Percentiles rank a stretch among this genome's conserved stretches.
Conservation (phyloP, 2,329 filamentous ascomycete species). For the Pyrenochaeta sp. region DNA sequence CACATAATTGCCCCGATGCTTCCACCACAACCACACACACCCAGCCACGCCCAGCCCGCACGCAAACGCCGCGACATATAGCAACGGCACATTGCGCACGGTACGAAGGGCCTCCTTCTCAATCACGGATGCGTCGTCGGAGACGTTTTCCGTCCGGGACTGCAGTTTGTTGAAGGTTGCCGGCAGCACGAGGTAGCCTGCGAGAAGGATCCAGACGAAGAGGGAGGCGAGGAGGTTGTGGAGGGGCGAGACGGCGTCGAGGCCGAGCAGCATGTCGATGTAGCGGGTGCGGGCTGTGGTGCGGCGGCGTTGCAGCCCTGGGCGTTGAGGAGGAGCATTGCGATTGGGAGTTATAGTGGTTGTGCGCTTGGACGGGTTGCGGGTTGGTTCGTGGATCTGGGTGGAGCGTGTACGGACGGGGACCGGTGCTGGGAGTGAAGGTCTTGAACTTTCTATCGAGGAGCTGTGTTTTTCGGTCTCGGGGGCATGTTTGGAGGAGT, state of each 20-base stretch:
- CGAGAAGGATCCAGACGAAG: conserved; percentile 60
- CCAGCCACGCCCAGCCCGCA: conserved; percentile 53
- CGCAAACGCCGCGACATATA: conserved; percentile 55
- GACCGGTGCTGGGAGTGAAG: conserved; percentile 7
- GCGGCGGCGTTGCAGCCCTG: conserved; percentile 27
- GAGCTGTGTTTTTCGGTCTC: too few relatives aligned
- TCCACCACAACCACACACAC: conserved; percentile 54
- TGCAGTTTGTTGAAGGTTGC: conserved; percentile 60
- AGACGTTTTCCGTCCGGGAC: conserved; percentile 34
- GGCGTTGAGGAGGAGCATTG: conserved; percentile 17
- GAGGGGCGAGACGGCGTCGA: conserved; percentile 55
- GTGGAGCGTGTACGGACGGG: conserved; percentile 28
- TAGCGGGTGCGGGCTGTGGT: conserved; percentile 38
- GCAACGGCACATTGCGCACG: conserved; percentile 49
- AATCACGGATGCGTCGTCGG: conserved; percentile 27
- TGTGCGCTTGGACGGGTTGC: conserved; percentile 4
- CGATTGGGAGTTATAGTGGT: background rate
- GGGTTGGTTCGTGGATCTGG: conserved; percentile 20
- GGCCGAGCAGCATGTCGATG: conserved; percentile 55
- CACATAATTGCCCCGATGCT: conserved; percentile 59
- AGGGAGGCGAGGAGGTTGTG: conserved; percentile 58
- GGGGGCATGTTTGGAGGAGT: too few relatives aligned
- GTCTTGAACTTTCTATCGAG: too few relatives aligned
- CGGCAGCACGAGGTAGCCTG: conserved; percentile 62
- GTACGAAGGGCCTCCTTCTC: conserved; percentile 41